Evolutionary conservation across 768 basidiomycete genomes (phyloP), one percentile per base, ranked within the genome.

Genomic region (Macrolepiota fuliginosa): DNA sequence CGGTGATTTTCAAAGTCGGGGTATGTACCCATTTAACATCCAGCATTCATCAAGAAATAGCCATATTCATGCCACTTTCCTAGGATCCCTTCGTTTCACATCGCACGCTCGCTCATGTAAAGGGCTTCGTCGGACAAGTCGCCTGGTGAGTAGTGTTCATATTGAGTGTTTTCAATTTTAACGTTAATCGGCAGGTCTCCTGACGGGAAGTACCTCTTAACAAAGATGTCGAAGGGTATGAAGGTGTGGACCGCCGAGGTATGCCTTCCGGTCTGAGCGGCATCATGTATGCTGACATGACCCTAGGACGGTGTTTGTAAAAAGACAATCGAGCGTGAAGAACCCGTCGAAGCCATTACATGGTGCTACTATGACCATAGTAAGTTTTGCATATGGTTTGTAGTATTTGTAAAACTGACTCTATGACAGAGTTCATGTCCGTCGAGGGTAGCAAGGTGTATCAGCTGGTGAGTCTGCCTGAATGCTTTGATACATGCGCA

Each of bases 201-300:
- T 0, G 80, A 77, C 36, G 88, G 90, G 15, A 78, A 79, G 54
- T 70, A 79, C 52, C 75, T 92, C 6, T 71, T 92, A 11, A 90
- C 89, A 1, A 90, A 88, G 72, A 77, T 88, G 52, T 76, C 74
- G 45, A 79, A 84, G 58, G 85, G 83, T 11, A 78, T 91, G 63
- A 90, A 90, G 72, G 76, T 91, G 37, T 92, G 90, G 90, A 86
- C 81, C 11, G 71, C 76, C n/a, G 82, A 86, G 76, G 89, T 88
- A 57, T 47, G 78, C 72, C 53, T 36, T 29, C 51, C 56, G 53
- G 63, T 7, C 10, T 13, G 3, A 22, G 17, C 45, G 66, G 32
- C 37, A 10, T 32, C 1, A 40, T 27, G 22, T 50, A 6, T n/a
- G 37, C 61, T 58, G 27, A 46, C 36, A 51, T 56, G 64, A 32